These are phyloP conservation scores for Neurospora sp. DNA, from an alignment of 495 filamentous ascomycete species.

Conservation along the genomic window DNA sequence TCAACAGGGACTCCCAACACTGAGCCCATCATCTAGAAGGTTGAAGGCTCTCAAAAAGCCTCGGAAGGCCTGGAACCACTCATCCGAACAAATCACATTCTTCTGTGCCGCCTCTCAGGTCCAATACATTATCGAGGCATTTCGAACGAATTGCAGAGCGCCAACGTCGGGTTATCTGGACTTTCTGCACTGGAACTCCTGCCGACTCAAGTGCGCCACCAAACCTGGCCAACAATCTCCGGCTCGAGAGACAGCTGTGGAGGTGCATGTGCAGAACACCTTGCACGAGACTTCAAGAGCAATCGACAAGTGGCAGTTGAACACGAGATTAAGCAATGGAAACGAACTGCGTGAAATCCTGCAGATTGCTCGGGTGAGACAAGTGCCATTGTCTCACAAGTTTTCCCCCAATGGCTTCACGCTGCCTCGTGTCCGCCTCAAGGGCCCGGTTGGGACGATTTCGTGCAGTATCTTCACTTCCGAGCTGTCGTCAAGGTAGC, in stretches of 20 bases:
- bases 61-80: not conserved
- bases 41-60: not conserved
- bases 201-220: constrained; percentile 12
- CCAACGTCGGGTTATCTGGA: constrained; percentile 10
- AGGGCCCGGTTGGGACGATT: constrained; percentile 1
- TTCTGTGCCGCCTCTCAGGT: not conserved
- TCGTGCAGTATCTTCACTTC: constrained; percentile 4
- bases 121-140: not conserved
- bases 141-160: constrained; percentile 16
- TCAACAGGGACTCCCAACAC: not conserved
- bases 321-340: constrained; percentile 23
- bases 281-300: constrained; percentile 4
- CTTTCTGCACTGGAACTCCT: constrained; percentile 2
- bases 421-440: not conserved
- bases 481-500: not conserved
- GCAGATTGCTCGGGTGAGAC: constrained; percentile 10
- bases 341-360: constrained; percentile 15
- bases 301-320: constrained; percentile 16
- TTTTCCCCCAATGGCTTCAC: constrained; percentile 1
- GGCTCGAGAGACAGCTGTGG: not conserved
- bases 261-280: constrained; percentile 6
- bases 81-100: not conserved
- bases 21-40: not conserved
- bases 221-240: constrained; percentile 7
- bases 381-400: constrained; percentile 2